A percentile compares a stretch with the other conserved stretches of the same genome.
phyloP scores from a whole-genome alignment of 148 eudicot species.

The Simmondsia chinensis region DNA sequence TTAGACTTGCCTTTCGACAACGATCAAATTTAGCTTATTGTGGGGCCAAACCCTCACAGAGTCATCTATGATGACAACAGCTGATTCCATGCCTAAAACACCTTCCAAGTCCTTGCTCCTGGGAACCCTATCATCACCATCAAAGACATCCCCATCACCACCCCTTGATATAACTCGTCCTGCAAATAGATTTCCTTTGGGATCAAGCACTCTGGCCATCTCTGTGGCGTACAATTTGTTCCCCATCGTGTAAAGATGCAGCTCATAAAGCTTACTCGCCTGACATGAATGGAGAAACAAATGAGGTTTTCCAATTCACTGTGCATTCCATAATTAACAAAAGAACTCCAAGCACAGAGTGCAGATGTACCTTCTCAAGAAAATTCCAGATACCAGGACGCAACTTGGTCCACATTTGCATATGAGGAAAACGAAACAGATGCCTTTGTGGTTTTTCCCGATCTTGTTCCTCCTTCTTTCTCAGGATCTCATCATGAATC shows the following conservation, averaged over 20 bases:
- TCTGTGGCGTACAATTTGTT: conserved; percentile 94
- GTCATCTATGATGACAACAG: conserved; percentile 92
- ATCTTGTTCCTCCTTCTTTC: conserved; percentile 93
- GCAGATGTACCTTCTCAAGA: conserved; percentile 69
- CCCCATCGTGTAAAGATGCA: conserved; percentile 99
- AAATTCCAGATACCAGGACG: conserved; percentile 98
- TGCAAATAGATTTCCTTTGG: conserved; percentile 71
- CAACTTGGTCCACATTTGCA: conserved; percentile 99
- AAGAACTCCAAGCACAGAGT: not conserved
- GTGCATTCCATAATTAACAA: too few relatives aligned
- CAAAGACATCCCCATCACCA: conserved; percentile 70
- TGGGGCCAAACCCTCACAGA: conserved; percentile 98
- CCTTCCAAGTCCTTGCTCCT: conserved; percentile 98
- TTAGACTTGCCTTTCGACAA: conserved; percentile 91
- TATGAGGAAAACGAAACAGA: conserved; percentile 88
- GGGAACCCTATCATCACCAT: conserved; percentile 79
- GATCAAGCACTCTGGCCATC: conserved; percentile 99
- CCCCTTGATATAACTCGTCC: conserved; percentile 94
- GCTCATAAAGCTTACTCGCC: conserved; percentile 93
- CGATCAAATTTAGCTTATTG: conserved; percentile 85
- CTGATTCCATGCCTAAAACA: conserved; percentile 94
- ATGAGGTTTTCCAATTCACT: too few relatives aligned
- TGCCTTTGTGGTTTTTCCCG: conserved; percentile 81
- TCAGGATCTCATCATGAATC: conserved; percentile 77
- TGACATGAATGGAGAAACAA: conserved; percentile 17